phyloP scores from a whole-genome alignment of 1,284 basidiomycete genomes.

The Microbotryomycetes sp. region DNA sequence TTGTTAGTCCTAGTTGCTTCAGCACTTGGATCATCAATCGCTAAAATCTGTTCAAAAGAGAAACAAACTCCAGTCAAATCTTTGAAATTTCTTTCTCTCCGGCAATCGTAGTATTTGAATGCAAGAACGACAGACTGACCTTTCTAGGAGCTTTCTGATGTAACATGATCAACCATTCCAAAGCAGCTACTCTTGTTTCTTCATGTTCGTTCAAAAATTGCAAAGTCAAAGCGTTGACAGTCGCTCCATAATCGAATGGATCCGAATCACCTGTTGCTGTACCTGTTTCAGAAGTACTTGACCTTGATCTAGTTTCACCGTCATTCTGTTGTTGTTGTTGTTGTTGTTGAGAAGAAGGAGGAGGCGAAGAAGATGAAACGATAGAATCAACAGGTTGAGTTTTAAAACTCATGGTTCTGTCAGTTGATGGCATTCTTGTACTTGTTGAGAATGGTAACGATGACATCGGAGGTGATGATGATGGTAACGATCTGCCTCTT shows the following conservation, averaged over 20 bases:
- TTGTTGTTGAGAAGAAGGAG: too few relatives aligned
- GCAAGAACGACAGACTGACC: too few relatives aligned
- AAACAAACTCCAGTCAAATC: not conserved
- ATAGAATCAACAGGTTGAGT: not conserved
- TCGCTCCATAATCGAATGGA: conserved; percentile 83
- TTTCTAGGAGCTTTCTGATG: conserved; percentile 96
- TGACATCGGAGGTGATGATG: conserved; percentile 8
- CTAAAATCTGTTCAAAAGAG: conserved; percentile 62
- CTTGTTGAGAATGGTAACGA: conserved; percentile 22
- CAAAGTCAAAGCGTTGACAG: conserved; percentile 83
- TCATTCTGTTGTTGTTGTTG: not conserved
- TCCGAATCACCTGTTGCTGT: conserved; percentile 53
- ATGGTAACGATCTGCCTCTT: not conserved
- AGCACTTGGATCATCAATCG: conserved; percentile 87
- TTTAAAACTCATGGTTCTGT: not conserved
- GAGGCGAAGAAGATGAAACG: not conserved
- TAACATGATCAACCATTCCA: conserved; percentile 98
- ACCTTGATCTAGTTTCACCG: not conserved
- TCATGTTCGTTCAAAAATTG: conserved; percentile 95
- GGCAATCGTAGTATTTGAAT: too few relatives aligned
- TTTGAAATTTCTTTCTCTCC: too few relatives aligned
- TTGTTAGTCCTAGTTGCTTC: not conserved
- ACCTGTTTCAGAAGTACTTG: not conserved
- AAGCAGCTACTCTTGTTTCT: conserved; percentile 86
- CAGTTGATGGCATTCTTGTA: not conserved